Evolutionary conservation across 78 protist genomes (phyloP).

Genomic region (Monocercomonoides exilis): DNA sequence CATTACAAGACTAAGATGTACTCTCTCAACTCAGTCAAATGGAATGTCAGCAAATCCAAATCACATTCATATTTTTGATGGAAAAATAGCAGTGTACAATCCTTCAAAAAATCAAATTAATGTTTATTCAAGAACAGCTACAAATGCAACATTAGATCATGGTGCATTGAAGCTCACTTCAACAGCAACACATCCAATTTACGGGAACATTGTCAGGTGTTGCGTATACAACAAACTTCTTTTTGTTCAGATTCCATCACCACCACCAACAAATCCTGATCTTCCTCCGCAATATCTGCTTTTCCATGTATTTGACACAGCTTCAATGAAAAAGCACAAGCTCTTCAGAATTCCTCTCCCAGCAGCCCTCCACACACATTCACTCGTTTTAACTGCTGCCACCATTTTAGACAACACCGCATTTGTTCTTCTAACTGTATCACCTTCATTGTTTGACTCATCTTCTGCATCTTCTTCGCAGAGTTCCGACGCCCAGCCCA

Average conservation of each 20-base stretch:
- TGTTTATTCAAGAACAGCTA: neutral
- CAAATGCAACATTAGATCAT: neutral
- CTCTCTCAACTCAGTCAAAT: no score
- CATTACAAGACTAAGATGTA: neutral
- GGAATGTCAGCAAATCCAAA: no score
- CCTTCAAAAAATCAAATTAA: neutral
- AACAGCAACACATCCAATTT: neutral
- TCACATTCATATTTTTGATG: neutral
- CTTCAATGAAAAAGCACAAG: neutral
- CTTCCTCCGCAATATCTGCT: neutral
- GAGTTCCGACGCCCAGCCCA: no score
- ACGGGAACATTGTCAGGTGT: neutral
- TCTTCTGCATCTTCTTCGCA: neutral
- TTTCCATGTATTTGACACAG: neutral
- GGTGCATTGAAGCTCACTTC: neutral
- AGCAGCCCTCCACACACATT: neutral
- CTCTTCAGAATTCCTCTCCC: neutral
- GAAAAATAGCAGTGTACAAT: neutral
- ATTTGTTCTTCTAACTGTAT: neutral
- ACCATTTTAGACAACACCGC: neutral
- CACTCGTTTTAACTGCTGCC: neutral
- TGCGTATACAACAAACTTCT: neutral
- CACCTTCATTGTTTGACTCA: neutral
- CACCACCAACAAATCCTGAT: neutral
- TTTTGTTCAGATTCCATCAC: neutral